Evolutionary conservation across 306 rosid genomes (phyloP), one percentile per base, ranked within the genome.

Genomic region (Hylodesmum podocarpum): DNA sequence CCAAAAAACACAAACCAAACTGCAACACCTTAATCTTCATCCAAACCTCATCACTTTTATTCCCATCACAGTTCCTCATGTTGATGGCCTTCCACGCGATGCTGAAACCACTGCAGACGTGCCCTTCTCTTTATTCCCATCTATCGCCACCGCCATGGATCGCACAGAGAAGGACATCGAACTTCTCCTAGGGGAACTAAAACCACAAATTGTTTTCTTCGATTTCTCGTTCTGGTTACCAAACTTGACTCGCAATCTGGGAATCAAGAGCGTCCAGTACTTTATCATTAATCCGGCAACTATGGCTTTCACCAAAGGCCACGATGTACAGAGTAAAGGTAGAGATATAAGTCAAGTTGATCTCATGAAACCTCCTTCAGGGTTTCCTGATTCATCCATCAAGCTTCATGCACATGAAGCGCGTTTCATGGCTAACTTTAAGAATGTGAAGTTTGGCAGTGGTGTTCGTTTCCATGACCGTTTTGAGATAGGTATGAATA

Each of bases 31-130:
- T 7, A 82, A 72, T 4, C 86, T 49, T 4, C 24, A 65, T 11
- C 86, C 80, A 8, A 46, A 72, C 3, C 86, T 82, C 18, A 82
- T 82, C 7, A 73, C 80, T 16, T 66, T 83, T 6, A 0, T 78
- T 3, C 80, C 83, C 1, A 21, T 78, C 27, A 78, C 15, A 3
- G 68, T 78, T 24, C 80, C 86, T 29, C 83, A 73, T 0, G 68
- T 73, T 40, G 50, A 73, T 19, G 80, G 83, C 8, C 86, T 83
- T 47, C 86, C 80, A 0, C 39, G 4, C 4, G 15, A 12, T 33
- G 84, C 82, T 6, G 87, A 80, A 29, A 84, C 87, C 4, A 54
- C 87, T 66, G 69, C 82, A 2, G 82, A 84, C 47, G 81, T 79
- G 0, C 72, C 82, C 22, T 75, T 8, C 34, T 36, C 86, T 2